Evolutionary conservation across 805 yeast genomes (phyloP).

Genomic region (Starmerella etchellsii): DNA sequence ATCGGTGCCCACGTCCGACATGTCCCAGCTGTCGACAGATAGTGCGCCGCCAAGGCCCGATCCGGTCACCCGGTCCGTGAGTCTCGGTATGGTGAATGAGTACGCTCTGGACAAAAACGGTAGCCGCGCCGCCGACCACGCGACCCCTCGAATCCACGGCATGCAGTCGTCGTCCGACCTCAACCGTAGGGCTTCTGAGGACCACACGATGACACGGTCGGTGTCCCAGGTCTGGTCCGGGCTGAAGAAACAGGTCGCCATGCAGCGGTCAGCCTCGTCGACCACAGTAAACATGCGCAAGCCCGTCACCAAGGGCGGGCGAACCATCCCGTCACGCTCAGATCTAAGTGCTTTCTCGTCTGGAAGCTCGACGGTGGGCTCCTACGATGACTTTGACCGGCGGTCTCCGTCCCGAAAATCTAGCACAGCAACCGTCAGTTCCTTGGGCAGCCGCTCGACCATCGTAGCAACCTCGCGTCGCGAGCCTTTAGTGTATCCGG

Average conservation of each 20-base stretch:
- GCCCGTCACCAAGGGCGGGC: constrained; percentile 21
- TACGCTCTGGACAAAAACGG: no score
- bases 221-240: constrained; percentile 20
- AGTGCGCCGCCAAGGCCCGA: no score
- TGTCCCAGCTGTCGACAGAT: no score
- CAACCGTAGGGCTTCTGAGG: constrained; percentile 1
- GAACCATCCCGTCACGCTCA: constrained; percentile 21
- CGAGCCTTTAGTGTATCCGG: constrained; percentile 76
- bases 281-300: constrained; percentile 6
- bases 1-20: not conserved
- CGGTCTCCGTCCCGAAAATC: constrained; percentile 18
- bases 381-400: not conserved
- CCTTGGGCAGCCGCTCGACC: constrained; percentile 27
- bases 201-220: constrained; percentile 12
- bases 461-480: constrained; percentile 36
- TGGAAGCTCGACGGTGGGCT: not conserved
- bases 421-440: constrained; percentile 18
- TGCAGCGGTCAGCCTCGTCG: constrained; percentile 20
- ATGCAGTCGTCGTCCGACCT: constrained; percentile 3
- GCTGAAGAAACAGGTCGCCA: constrained; percentile 17
- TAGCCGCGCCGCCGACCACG: no score
- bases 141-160: no score
- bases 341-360: constrained; percentile 17
- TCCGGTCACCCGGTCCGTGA: no score
- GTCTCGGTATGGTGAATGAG: no score